Evolutionary conservation across 192 early-diverging fungal genomes (phyloP).

Genomic region (Phlyctochytrium arcticum): DNA sequence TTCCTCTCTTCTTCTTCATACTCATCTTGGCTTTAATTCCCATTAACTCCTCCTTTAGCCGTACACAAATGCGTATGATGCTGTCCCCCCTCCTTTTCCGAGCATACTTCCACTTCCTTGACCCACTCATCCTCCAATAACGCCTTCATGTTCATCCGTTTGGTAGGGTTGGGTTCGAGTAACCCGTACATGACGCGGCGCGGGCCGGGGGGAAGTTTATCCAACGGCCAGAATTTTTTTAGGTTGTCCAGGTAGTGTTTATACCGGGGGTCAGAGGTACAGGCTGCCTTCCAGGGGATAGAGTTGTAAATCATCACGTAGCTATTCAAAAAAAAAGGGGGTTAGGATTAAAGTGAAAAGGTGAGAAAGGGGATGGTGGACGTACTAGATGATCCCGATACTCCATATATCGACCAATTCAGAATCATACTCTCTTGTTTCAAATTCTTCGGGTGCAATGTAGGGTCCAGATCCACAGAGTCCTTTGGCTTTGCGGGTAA

Average conservation of each 20-base stretch:
- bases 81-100: too few relatives aligned
- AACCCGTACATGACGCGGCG: conserved; percentile 72
- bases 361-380: conserved; percentile 45
- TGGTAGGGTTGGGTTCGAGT: conserved; percentile 72
- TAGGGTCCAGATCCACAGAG: conserved; percentile 93
- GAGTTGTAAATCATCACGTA: conserved; percentile 53
- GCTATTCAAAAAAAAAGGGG: conserved; percentile 17
- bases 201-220: conserved; percentile 62
- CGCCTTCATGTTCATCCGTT: conserved; percentile 63
- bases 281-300: conserved; percentile 53
- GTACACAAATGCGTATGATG: too few relatives aligned
- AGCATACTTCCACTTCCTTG: too few relatives aligned
- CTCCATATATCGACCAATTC: conserved; percentile 91
- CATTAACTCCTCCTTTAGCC: too few relatives aligned
- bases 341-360: too few relatives aligned
- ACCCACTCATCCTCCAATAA: conserved; percentile 77
- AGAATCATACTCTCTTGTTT: conserved; percentile 78
- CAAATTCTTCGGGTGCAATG: conserved; percentile 86
- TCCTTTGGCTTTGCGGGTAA: conserved; percentile 76
- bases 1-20: too few relatives aligned
- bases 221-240: conserved; percentile 67
- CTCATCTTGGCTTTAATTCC: too few relatives aligned
- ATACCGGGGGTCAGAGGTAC: conserved; percentile 37
- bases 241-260: conserved; percentile 45
- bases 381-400: conserved; percentile 89